Base-by-base conservation (phyloP, 1,284 basidiomycete species). In the Leccinum insolens region DNA sequence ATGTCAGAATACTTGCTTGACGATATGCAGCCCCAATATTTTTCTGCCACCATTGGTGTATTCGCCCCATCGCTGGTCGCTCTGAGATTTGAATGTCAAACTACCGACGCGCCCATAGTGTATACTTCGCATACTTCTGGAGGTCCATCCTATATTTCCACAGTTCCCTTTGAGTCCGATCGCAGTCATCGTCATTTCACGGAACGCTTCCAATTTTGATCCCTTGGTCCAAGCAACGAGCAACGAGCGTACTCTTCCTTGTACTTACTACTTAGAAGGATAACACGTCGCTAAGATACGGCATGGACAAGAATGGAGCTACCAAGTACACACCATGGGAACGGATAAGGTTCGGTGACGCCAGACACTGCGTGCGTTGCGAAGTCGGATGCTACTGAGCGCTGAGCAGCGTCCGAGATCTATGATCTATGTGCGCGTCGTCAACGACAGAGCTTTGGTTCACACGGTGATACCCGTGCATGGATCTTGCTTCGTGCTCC, bases 281-380 rank as follows among this genome's bases (percentile, higher is more conserved):
- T 0, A 83, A 66, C n/a, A 82, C 69, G 57, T 84, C 80, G 52
- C 81, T 83, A 37, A 44, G 60, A 34, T 5, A 6, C 3, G 8
- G 7, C 14, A 4, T 17, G 44, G 2, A 62, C 5, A 62, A 46
- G 22, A 3, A 8, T 4, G 5, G 15, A 79, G 49, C n/a, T 73
- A 69, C 0, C 57, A 61, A 7, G 78, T 72, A 63, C 79, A 81
- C 7, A 70, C 68, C 34, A 37, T 37, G 34, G 11, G 20, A 77
- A 63, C 14, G 65, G 14, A 64, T 62, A 2, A 77, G 72, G 9
- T 70, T 44, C 15, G 41, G 41, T 59, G 65, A 75, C 39, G 14
- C 39, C 39, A 7, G 39, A 37, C 34, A 34, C 9, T 34, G 34
- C 34, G 34, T 34, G 11, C 34, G 34, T 37, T 37, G 34, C 11